phyloP scores from a whole-genome alignment of 176 grass and related monocot species.

The Oryza longistaminata region DNA sequence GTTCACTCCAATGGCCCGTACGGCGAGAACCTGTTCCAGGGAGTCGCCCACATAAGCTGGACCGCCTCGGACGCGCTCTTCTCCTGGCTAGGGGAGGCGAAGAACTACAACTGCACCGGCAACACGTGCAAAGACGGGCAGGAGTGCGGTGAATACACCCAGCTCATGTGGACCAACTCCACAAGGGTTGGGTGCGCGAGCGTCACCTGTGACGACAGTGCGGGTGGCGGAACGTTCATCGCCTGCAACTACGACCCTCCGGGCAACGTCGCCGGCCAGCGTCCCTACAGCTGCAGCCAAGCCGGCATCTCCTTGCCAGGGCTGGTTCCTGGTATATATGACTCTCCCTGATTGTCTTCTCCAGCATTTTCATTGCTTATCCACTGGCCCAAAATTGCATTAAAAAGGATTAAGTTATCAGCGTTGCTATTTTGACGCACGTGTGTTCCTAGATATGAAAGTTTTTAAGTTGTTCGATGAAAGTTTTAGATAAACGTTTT shows the following conservation, averaged over 20 bases:
- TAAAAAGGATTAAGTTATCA: too few species aligned
- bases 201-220: conserved; percentile 12
- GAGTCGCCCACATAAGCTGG: conserved; percentile 17
- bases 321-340: conserved; percentile 7
- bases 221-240: conserved; percentile 33
- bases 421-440: too few species aligned
- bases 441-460: too few species aligned
- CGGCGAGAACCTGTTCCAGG: conserved; percentile 73
- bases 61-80: conserved; percentile 32
- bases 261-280: conserved; percentile 37
- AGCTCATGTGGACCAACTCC: conserved; percentile 29
- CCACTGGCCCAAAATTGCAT: too few species aligned
- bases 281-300: conserved; percentile 36
- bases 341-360: not conserved
- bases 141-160: conserved; percentile 55
- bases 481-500: too few species aligned
- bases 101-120: conserved; percentile 34
- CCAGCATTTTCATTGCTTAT: too few species aligned
- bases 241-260: conserved; percentile 56
- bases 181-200: conserved; percentile 45
- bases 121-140: conserved; percentile 10
- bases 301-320: too few species aligned
- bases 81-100: conserved; percentile 45
- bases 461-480: too few species aligned
- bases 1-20: conserved; percentile 38